Percentiles rank a stretch among this genome's conserved stretches.
These are phyloP conservation scores for Talaromyces borbonicus DNA, from an alignment of 495 filamentous ascomycete species.

Conservation along the genomic window DNA sequence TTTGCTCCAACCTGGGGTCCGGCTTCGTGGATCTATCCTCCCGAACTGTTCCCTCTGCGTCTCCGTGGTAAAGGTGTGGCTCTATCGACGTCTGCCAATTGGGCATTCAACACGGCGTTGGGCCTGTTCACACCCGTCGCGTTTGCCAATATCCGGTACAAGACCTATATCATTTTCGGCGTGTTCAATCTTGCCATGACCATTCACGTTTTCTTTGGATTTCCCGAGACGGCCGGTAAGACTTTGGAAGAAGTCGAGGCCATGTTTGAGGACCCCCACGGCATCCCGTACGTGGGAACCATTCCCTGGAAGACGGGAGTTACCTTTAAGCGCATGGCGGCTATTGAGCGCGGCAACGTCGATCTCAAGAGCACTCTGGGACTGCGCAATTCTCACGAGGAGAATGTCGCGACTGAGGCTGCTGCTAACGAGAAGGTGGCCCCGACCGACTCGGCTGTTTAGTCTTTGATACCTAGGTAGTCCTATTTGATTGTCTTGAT, in stretches of 20 bases:
- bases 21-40: slow-evolving; percentile 57
- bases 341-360: slow-evolving; percentile 1
- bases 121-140: slow-evolving; percentile 69
- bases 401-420: background rate
- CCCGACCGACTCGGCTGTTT: background rate
- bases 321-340: slow-evolving; percentile 15
- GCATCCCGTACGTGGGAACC: slow-evolving; percentile 52
- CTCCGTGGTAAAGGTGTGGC: slow-evolving; percentile 60
- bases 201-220: slow-evolving; percentile 68
- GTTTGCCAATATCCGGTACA: slow-evolving; percentile 66
- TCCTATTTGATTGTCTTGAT: no score
- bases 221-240: slow-evolving; percentile 78
- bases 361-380: slow-evolving; percentile 4
- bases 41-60: slow-evolving; percentile 57
- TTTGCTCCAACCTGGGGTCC: slow-evolving; percentile 55
- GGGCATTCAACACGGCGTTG: slow-evolving; percentile 74
- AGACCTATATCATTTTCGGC: slow-evolving; percentile 65
- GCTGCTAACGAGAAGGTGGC: background rate
- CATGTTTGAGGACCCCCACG: slow-evolving; percentile 56
- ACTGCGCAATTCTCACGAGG: background rate
- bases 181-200: slow-evolving; percentile 65
- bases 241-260: slow-evolving; percentile 65
- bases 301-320: slow-evolving; percentile 60
- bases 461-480: no score
- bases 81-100: slow-evolving; percentile 62